These are phyloP conservation scores for Aspergillus sp. DNA, from an alignment of 2,329 filamentous ascomycete species.

Conservation along the genomic window DNA sequence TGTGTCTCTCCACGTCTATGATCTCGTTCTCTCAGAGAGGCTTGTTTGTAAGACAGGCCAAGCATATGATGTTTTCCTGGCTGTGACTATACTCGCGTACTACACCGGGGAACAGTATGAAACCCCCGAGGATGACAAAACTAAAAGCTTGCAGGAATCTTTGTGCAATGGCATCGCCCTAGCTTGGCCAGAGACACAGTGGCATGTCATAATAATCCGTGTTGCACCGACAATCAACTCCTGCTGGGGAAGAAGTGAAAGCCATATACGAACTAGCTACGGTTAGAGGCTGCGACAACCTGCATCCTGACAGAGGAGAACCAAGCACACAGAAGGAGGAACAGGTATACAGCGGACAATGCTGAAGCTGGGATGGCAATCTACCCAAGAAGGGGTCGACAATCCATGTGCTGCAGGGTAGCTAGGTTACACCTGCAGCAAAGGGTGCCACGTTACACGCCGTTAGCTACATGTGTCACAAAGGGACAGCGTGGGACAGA, in stretches of 20 bases:
- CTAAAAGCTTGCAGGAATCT: background rate
- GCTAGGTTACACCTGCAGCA: background rate
- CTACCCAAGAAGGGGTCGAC: too few relatives aligned
- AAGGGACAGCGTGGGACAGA: too few relatives aligned
- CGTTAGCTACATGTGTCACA: background rate
- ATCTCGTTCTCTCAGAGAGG: background rate
- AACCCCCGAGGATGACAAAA: background rate
- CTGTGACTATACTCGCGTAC: background rate
- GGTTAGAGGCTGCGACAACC: too few relatives aligned
- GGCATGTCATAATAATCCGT: too few relatives aligned
- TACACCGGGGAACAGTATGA: background rate
- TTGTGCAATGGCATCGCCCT: background rate
- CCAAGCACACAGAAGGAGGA: too few relatives aligned
- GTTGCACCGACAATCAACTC: too few relatives aligned
- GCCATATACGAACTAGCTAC: too few relatives aligned
- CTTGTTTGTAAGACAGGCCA: background rate
- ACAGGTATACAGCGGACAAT: too few relatives aligned
- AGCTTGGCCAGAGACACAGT: background rate
- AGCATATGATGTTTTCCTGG: background rate
- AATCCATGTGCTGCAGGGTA: background rate
- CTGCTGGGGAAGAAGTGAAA: too few relatives aligned
- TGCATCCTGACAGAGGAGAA: too few relatives aligned
- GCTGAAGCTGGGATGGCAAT: too few relatives aligned
- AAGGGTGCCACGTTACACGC: constrained; percentile 6
- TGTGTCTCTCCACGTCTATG: background rate